These are phyloP conservation scores for Curvularia eragrostidis DNA, from an alignment of 2,329 filamentous ascomycete genomes.

Conservation along the genomic window DNA sequence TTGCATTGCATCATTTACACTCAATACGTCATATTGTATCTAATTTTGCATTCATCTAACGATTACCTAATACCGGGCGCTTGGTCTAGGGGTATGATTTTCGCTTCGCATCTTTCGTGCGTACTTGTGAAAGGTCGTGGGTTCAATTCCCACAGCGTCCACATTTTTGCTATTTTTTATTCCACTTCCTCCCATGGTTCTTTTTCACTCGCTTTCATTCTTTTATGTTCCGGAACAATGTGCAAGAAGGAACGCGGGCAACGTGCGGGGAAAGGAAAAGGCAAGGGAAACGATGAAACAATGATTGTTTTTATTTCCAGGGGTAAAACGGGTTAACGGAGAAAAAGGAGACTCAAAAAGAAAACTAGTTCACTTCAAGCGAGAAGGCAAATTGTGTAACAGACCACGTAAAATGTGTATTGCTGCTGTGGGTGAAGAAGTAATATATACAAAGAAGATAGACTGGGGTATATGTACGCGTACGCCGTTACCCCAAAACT, in stretches of 20 bases:
- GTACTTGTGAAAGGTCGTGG: conserved; percentile 33
- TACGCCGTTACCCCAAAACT: conserved; percentile 4
- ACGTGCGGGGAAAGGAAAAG: background rate
- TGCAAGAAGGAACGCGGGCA: background rate
- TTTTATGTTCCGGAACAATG: background rate
- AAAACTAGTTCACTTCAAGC: background rate
- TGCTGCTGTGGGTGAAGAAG: background rate
- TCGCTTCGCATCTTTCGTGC: conserved; percentile 29
- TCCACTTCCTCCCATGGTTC: background rate
- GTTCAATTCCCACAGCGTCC: conserved; percentile 38
- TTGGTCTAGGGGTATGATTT: conserved; percentile 25
- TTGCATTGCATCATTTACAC: too few relatives aligned
- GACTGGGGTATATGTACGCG: conserved; percentile 20
- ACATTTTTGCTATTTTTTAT: conserved; percentile 13
- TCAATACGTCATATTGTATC: too few relatives aligned
- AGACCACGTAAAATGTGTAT: background rate
- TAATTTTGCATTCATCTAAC: background rate
- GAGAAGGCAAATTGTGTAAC: background rate
- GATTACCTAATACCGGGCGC: conserved; percentile 19
- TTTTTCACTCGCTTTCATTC: background rate
- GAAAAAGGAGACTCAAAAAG: background rate
- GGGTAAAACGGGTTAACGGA: background rate
- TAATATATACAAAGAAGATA: conserved; percentile 18
- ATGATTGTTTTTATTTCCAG: background rate
- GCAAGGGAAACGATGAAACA: background rate